Base-by-base conservation (phyloP, 176 grass and related monocot species). In the Raddia distichophylla region DNA sequence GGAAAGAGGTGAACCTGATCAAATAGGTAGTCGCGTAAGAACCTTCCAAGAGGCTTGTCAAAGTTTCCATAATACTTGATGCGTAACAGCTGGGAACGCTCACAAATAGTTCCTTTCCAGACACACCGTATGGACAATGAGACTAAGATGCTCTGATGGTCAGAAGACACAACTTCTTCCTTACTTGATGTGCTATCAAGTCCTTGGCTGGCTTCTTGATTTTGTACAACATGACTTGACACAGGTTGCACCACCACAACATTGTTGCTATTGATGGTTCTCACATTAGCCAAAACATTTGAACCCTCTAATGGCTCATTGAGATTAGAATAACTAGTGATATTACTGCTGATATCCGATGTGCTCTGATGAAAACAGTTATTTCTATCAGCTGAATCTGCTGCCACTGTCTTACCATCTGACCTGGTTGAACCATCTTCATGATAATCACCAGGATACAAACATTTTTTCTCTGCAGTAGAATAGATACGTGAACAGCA, bases 61-160 rank as follows among this genome's bases (percentile, higher is more conserved):
- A 90, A 91, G 76, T 95, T 95, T 34, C 93, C 89, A 80, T 95
- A 95, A 80, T 99, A 99, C 80, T 99, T 99, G 56, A 99, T 99
- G 64, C 96, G 93, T 79, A 93, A 90, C 62, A 99, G 83, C 63
- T 99, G 93, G 22, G 91, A 95, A 77, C 89, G 89, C 47, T 93
- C 91, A 80, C 96, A 99, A 69, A 99, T 89, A 78, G 93, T 95
- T 64, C 96, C 87, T 78, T 95, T 95, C 96, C 91, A 99, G 67
- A 95, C 91, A 87, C 93, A 93, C 56, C 89, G 89, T 78, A 93
- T 91, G 35, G 96, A 99, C 77, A 90, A 86, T 16, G 96, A 95
- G 67, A 99, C 92, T 86, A 95, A 91, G 85, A 99, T 93, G 76
- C 93, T 99, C 87, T 88, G 89, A 90, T 90, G 87, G 74, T 99